A percentile compares a stretch with the other conserved stretches of the same genome.
phyloP scores from a whole-genome alignment of 176 grass and related monocot species.

The Cenchrus purpureus region DNA sequence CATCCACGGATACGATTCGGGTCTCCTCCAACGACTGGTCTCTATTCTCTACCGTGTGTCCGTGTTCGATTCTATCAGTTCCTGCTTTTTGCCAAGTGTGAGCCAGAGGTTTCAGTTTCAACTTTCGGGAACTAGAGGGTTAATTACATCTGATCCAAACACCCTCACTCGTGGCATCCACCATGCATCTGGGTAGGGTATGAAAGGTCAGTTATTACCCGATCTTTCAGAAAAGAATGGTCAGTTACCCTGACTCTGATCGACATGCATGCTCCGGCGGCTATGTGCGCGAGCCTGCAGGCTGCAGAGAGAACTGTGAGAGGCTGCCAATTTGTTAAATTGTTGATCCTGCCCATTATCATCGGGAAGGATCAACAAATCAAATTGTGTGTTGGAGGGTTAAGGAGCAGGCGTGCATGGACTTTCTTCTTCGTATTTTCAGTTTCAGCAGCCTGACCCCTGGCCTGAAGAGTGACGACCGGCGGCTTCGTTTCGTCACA shows the following conservation, averaged over 20 bases:
- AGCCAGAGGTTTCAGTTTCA: neutral
- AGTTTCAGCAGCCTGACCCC: neutral
- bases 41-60: too few species aligned
- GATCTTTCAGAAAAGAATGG: neutral
- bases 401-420: neutral
- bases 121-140: neutral
- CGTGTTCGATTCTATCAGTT: constrained; percentile 7
- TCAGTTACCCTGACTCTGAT: neutral
- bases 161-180: neutral
- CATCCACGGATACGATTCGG: constrained; percentile 11
- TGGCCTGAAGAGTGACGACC: neutral
- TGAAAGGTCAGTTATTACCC: neutral
- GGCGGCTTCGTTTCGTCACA: constrained; percentile 16
- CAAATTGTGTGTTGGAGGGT: too few species aligned
- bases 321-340: neutral
- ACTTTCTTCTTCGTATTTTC: neutral
- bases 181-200: too few species aligned
- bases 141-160: neutral
- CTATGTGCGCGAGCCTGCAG: too few species aligned
- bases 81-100: neutral
- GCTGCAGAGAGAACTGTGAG: neutral
- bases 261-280: neutral
- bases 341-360: neutral
- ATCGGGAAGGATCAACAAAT: too few species aligned
- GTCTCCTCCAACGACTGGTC: neutral